phyloP scores from a whole-genome alignment of 2,329 filamentous ascomycete genomes.

The Metarhizium robertsii region DNA sequence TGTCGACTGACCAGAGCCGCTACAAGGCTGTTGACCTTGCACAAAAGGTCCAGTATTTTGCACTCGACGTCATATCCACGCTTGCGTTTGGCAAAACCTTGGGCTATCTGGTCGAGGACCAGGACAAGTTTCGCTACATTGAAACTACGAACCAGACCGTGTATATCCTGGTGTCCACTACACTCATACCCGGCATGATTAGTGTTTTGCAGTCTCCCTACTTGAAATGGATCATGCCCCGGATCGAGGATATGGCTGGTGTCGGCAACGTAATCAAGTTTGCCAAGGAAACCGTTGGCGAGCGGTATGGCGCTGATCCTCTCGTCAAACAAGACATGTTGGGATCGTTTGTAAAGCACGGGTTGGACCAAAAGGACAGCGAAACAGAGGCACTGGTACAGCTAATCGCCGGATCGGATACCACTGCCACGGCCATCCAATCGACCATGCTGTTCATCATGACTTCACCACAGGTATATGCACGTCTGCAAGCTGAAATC shows the following conservation, averaged over 20 bases:
- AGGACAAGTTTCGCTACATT: constrained; percentile 1
- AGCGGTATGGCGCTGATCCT: background rate
- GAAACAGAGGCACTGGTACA: constrained; percentile 1
- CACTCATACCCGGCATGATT: background rate
- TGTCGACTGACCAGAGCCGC: background rate
- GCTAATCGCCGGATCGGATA: constrained; percentile 10
- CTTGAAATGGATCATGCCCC: background rate
- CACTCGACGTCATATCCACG: constrained; percentile 1
- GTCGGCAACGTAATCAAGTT: constrained; percentile 3
- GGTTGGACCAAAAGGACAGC: background rate
- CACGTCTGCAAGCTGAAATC: constrained; percentile 27
- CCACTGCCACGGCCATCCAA: constrained; percentile 36
- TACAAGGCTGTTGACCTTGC: background rate
- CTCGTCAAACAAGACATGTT: constrained; percentile 3
- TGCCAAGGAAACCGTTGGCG: background rate
- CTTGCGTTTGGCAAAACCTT: background rate
- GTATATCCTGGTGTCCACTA: background rate
- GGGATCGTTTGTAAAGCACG: background rate
- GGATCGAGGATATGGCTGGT: constrained; percentile 6
- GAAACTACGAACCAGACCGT: constrained; percentile 1
- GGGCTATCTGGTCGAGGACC: background rate
- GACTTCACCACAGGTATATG: constrained; percentile 33
- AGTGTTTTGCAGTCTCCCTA: background rate
- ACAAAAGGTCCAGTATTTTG: constrained; percentile 1
- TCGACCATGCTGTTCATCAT: constrained; percentile 38